Evolutionary conservation across 2,329 filamentous ascomycete species (phyloP).

Genomic region (Dactylellina parvicollis): DNA sequence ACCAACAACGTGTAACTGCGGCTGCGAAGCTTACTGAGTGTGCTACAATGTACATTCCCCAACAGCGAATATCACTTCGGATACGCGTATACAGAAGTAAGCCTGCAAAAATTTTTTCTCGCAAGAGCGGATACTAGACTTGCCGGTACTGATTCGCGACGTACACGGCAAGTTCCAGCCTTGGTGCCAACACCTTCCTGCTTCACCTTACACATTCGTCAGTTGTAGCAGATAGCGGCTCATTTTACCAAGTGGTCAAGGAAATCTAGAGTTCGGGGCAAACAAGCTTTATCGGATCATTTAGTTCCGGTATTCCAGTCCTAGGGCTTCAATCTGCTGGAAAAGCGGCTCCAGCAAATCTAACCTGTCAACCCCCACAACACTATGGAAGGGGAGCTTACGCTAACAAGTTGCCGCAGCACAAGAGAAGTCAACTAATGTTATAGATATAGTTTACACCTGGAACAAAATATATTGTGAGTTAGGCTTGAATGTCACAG

Average conservation of each 20-base stretch:
- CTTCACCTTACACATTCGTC: no score
- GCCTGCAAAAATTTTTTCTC: no score
- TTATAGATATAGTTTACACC: neutral
- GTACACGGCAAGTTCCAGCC: constrained; percentile 22
- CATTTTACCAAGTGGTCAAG: constrained; percentile 28
- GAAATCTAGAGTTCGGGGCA: constrained; percentile 29
- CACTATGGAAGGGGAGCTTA: constrained; percentile 18
- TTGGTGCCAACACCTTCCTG: neutral
- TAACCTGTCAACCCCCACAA: constrained; percentile 29
- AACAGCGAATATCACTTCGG: no score
- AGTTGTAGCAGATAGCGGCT: no score
- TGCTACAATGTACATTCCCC: no score
- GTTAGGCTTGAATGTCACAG: no score
- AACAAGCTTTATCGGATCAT: constrained; percentile 42
- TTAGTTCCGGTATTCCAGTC: constrained; percentile 18
- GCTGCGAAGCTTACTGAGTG: no score
- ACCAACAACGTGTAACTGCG: no score
- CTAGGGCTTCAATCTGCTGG: constrained; percentile 29
- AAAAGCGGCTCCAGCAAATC: constrained; percentile 35
- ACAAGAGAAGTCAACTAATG: constrained; percentile 7
- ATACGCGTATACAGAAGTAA: no score
- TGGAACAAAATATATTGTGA: no score
- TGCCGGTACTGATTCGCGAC: neutral
- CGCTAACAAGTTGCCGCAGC: constrained; percentile 37
- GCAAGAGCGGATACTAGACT: no score